Conservation (phyloP, 352 stramenopile species). For the Phytopythium aichiense region DNA sequence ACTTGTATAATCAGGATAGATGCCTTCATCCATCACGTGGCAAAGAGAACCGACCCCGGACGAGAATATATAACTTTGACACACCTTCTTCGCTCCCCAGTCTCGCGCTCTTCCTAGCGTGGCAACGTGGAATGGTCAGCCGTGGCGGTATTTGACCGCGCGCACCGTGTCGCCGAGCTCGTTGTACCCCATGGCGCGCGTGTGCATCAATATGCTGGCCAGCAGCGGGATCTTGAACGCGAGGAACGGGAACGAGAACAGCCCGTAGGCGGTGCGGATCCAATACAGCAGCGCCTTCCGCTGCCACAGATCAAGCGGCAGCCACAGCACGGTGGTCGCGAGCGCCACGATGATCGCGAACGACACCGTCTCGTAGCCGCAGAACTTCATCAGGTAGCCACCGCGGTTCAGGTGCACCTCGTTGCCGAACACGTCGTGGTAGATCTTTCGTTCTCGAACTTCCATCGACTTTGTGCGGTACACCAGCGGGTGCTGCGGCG, state of each 20-base stretch:
- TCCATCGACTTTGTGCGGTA: slow-evolving; percentile 55
- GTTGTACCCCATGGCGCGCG: slow-evolving; percentile 84
- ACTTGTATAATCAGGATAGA: slow-evolving; percentile 8
- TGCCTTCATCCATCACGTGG: not conserved
- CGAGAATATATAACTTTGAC: slow-evolving; percentile 9
- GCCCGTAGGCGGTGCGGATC: slow-evolving; percentile 80
- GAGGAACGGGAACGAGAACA: slow-evolving; percentile 86
- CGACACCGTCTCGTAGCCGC: slow-evolving; percentile 79
- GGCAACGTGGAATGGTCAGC: slow-evolving; percentile 5
- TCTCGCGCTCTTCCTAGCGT: slow-evolving; percentile 9
- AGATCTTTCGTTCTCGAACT: slow-evolving; percentile 34
- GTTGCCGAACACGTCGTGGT: slow-evolving; percentile 81
- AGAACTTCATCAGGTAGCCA: slow-evolving; percentile 86
- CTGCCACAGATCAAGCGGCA: slow-evolving; percentile 75
- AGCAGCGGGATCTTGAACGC: slow-evolving; percentile 86
- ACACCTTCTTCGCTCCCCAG: not conserved
- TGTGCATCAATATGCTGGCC: slow-evolving; percentile 81
- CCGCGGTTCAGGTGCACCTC: slow-evolving; percentile 72
- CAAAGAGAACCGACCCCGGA: slow-evolving; percentile 1
- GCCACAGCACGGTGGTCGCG: slow-evolving; percentile 50
- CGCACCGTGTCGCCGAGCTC: slow-evolving; percentile 65
- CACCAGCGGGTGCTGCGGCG: slow-evolving; percentile 37
- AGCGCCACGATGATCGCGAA: slow-evolving; percentile 73
- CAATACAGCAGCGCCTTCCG: slow-evolving; percentile 83
- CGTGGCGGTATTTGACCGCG: slow-evolving; percentile 34